These are phyloP conservation scores for Ceratocystis variospora DNA, from an alignment of 2,329 filamentous ascomycete species.

Conservation along the genomic window DNA sequence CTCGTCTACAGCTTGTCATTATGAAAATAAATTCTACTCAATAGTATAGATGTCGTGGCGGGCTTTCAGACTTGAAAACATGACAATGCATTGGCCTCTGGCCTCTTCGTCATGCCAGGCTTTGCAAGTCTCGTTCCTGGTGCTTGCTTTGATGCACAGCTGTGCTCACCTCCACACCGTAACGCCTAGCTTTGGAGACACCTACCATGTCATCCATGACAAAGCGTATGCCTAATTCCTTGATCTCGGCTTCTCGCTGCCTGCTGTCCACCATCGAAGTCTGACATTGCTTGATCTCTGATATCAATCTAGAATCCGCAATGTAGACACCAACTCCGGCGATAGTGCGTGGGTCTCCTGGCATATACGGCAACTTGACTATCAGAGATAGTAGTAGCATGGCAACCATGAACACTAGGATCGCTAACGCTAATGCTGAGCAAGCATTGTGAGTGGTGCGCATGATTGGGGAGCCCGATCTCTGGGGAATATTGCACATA, in stretches of 20 bases:
- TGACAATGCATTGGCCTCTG: no score
- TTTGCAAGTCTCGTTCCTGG: neutral
- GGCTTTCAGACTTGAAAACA: no score
- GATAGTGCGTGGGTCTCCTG: conserved; percentile 18
- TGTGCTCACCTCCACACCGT: conserved; percentile 13
- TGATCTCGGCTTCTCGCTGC: conserved; percentile 1
- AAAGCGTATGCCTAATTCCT: conserved; percentile 2
- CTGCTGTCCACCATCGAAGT: conserved; percentile 11
- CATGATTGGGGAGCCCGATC: conserved; percentile 8
- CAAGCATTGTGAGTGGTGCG: conserved; percentile 5
- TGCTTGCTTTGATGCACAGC: neutral
- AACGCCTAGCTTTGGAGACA: conserved; percentile 8
- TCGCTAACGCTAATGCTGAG: conserved; percentile 9
- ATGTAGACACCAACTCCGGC: conserved; percentile 15
- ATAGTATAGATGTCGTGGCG: no score
- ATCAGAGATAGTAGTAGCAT: conserved; percentile 11
- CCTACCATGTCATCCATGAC: conserved; percentile 7
- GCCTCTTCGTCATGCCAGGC: neutral
- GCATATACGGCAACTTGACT: conserved; percentile 15
- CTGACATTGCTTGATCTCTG: conserved; percentile 8
- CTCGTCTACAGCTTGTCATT: no score
- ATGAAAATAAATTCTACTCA: no score
- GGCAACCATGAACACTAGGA: conserved; percentile 16
- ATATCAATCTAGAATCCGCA: conserved; percentile 11
- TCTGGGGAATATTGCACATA: conserved; percentile 16